A percentile compares a stretch with the other conserved stretches of the same genome.
Conservation (phyloP, 495 filamentous ascomycete genomes). For the Xylaria acuta region DNA sequence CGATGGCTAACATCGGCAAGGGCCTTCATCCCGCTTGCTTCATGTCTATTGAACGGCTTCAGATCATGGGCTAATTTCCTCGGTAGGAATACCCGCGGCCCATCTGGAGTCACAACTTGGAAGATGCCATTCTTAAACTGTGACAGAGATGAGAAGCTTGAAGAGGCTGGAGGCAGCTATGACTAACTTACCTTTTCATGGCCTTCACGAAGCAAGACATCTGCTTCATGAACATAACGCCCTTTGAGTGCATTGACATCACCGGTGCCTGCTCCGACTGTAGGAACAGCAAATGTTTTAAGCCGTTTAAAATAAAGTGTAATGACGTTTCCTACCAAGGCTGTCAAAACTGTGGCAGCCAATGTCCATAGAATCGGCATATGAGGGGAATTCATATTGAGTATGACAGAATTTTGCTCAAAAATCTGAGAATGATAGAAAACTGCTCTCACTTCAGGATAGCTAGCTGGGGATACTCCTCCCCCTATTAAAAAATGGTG, state of each 20-base stretch:
- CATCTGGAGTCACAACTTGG: conserved; percentile 45
- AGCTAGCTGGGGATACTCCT: neutral
- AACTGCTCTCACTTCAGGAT: neutral
- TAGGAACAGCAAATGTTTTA: conserved; percentile 32
- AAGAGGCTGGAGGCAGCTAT: neutral
- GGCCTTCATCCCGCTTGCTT: conserved; percentile 48
- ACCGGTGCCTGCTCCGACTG: conserved; percentile 27
- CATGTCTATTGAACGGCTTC: conserved; percentile 49
- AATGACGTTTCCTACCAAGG: conserved; percentile 27
- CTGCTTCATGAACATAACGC: conserved; percentile 37
- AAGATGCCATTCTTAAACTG: conserved; percentile 44
- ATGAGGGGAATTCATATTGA: conserved; percentile 27
- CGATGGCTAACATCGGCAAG: conserved; percentile 24
- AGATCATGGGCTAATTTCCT: conserved; percentile 53
- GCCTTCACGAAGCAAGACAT: conserved; percentile 36
- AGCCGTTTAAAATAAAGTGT: conserved; percentile 25
- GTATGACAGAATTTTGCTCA: neutral
- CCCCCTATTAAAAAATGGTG: neutral
- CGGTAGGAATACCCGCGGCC: conserved; percentile 50
- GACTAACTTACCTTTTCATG: conserved; percentile 31
- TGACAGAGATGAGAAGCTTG: neutral
- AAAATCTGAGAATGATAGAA: neutral
- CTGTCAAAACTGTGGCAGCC: conserved; percentile 21
- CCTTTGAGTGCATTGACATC: conserved; percentile 31
- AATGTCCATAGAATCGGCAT: conserved; percentile 29